phyloP scores from a whole-genome alignment of 1,139 yeast species.

The Taphrina wiesneri region DNA sequence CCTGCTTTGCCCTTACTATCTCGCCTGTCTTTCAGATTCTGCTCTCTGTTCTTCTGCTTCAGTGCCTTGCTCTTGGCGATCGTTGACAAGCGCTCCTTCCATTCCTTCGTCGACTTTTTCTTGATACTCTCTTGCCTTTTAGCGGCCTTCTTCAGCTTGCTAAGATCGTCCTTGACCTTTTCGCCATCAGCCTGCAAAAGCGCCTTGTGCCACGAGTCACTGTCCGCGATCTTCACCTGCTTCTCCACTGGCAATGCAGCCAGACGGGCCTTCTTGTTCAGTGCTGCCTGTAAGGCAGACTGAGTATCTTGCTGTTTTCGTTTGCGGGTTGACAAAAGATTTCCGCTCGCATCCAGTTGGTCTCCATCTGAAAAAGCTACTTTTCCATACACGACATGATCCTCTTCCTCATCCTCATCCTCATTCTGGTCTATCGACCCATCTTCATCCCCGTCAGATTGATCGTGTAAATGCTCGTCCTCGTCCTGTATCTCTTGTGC shows the following conservation, averaged over 20 bases:
- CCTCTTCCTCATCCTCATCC: slow-evolving; percentile 49
- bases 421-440: slow-evolving; percentile 47
- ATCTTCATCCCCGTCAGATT: slow-evolving; percentile 38
- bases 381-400: slow-evolving; percentile 68
- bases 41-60: slow-evolving; percentile 82
- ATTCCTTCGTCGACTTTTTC: slow-evolving; percentile 76
- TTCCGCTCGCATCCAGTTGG: slow-evolving; percentile 73
- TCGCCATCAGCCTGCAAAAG: slow-evolving; percentile 84
- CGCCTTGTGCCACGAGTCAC: slow-evolving; percentile 81
- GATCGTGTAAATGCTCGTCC: slow-evolving; percentile 38
- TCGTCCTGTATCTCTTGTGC: slow-evolving; percentile 39
- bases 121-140: slow-evolving; percentile 79
- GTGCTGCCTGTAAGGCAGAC: slow-evolving; percentile 74
- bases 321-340: slow-evolving; percentile 59
- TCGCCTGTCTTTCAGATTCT: slow-evolving; percentile 62
- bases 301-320: slow-evolving; percentile 79
- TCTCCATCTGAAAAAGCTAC: slow-evolving; percentile 83
- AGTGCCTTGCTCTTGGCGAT: slow-evolving; percentile 75
- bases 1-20: slow-evolving; percentile 30
- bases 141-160: slow-evolving; percentile 77
- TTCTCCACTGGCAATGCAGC: slow-evolving; percentile 56
- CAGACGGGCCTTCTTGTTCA: slow-evolving; percentile 54
- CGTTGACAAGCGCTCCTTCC: slow-evolving; percentile 75
- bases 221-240: slow-evolving; percentile 60
- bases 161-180: slow-evolving; percentile 86